Conservation (phyloP, 495 filamentous ascomycete species). For the Pseudomonodictys pantanalensis region DNA sequence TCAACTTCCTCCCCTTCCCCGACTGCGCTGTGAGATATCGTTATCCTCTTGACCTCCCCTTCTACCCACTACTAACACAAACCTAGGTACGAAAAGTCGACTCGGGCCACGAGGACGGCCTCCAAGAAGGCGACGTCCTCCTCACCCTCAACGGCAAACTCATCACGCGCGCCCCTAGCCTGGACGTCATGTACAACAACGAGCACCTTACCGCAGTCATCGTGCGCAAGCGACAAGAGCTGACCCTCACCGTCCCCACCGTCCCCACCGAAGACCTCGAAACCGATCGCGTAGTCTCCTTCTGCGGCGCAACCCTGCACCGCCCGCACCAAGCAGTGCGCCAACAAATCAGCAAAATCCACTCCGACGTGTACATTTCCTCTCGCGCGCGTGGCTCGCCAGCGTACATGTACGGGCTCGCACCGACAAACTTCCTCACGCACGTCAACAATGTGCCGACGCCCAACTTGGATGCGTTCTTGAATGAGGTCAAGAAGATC, state of each 20-base stretch:
- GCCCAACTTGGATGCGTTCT: constrained; percentile 72
- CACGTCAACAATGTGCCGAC: constrained; percentile 88
- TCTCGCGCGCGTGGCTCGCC: constrained; percentile 68
- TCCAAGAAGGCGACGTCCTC: constrained; percentile 90
- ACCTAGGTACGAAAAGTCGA: constrained; percentile 94
- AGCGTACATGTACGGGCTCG: constrained; percentile 57
- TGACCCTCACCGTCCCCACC: constrained; percentile 75
- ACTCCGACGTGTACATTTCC: constrained; percentile 95
- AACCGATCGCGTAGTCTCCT: constrained; percentile 84
- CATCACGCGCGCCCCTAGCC: constrained; percentile 86
- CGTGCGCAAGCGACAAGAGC: constrained; percentile 79
- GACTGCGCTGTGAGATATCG: no score
- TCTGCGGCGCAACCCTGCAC: constrained; percentile 93
- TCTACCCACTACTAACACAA: no score
- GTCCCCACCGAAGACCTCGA: constrained; percentile 87
- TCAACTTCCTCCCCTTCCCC: no score
- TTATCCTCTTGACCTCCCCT: no score
- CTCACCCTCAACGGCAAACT: constrained; percentile 86
- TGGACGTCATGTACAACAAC: constrained; percentile 95
- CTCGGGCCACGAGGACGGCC: constrained; percentile 59
- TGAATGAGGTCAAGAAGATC: constrained; percentile 76
- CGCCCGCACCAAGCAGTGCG: constrained; percentile 92
- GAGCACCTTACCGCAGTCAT: constrained; percentile 79
- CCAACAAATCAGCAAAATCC: constrained; percentile 95
- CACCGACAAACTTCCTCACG: constrained; percentile 95